Evolutionary conservation across 305 asterid genomes (phyloP).

Genomic region (Galium porrigens): DNA sequence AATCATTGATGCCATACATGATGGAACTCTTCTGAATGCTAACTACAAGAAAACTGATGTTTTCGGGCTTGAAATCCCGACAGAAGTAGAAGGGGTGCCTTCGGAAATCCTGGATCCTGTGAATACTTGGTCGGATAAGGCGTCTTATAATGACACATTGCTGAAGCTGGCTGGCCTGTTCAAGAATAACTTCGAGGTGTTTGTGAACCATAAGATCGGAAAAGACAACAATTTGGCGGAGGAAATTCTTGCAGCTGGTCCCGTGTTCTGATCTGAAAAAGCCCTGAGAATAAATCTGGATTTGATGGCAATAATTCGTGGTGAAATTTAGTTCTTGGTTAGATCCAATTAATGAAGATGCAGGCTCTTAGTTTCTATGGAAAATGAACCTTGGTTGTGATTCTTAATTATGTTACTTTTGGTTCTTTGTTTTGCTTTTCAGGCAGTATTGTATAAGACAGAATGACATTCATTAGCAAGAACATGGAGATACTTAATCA

Average conservation of each 20-base stretch:
- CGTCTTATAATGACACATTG: slow-evolving; percentile 49
- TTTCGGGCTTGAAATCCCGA: slow-evolving; percentile 72
- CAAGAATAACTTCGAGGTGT: slow-evolving; percentile 70
- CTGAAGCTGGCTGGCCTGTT: slow-evolving; percentile 68
- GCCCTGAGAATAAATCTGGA: not conserved
- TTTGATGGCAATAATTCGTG: not conserved
- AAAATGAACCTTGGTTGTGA: not conserved
- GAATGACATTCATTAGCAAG: no score
- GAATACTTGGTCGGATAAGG: slow-evolving; percentile 64
- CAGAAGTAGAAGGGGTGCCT: slow-evolving; percentile 66
- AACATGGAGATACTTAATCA: no score
- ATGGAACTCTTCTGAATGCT: slow-evolving; percentile 48
- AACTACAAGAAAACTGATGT: slow-evolving; percentile 55
- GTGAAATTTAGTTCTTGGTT: no score
- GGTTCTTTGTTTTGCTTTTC: no score
- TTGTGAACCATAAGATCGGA: slow-evolving; percentile 55
- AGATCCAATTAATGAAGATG: no score
- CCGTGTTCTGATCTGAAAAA: slow-evolving; percentile 9
- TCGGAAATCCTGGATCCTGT: slow-evolving; percentile 70
- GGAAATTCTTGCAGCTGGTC: slow-evolving; percentile 78
- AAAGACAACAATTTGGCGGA: slow-evolving; percentile 44
- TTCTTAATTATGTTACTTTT: not conserved
- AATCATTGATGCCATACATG: slow-evolving; percentile 81
- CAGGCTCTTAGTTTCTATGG: not conserved
- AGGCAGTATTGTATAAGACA: no score